Evolutionary conservation across 345 rosid genomes (phyloP), one percentile per base, ranked within the genome.

Genomic region (Nephelium lappaceum): DNA sequence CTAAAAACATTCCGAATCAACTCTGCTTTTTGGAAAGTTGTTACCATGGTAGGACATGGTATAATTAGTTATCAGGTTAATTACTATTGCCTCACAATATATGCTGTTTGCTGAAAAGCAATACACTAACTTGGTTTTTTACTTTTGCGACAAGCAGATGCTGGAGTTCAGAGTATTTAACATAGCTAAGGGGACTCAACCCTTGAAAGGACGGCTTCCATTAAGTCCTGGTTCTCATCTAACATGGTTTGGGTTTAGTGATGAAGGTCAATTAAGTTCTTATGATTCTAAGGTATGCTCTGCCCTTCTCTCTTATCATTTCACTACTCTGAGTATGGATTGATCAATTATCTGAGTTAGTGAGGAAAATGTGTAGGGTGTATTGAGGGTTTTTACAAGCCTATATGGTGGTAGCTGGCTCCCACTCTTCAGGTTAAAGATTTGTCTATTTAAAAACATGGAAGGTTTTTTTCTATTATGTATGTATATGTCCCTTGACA

Each of bases 391-490:
- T 69, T 91, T 83, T 78, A 87, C 95, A 38, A 84, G 82, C 81
- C 90, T 93, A 77, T 94, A 61, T 86, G 98, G 95, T 79, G 99
- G 98, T 85, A 88, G 88, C 73, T 96, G 99, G 99, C 84, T 93
- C 83, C 99, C 99, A 21, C 84, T 93, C 72, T 96, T 94, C 92
- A 93, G 99, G 99, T 96, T 81, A 77, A 60, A 79, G 45, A 76
- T 69, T 85, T 75, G 76, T 73, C 74, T 73, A 15, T 69, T 68
- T 63, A 41, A 57, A 38, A 72, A 70, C 11, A 73, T 21, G 53
- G 36, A 72, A 24, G 38, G 6, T 61, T 41, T 60, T 23, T 73
- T 76, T 19, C 36, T 55, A 5, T 39, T 57, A 12, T 65, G 41
- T 25, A n/a, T 51, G n/a, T 64, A n/a, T 38, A 41, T 69, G 36